Evolutionary conservation across 2,329 filamentous ascomycete genomes (phyloP), one percentile per base, ranked within the genome.

Genomic region (Fusarium pininemorale): DNA sequence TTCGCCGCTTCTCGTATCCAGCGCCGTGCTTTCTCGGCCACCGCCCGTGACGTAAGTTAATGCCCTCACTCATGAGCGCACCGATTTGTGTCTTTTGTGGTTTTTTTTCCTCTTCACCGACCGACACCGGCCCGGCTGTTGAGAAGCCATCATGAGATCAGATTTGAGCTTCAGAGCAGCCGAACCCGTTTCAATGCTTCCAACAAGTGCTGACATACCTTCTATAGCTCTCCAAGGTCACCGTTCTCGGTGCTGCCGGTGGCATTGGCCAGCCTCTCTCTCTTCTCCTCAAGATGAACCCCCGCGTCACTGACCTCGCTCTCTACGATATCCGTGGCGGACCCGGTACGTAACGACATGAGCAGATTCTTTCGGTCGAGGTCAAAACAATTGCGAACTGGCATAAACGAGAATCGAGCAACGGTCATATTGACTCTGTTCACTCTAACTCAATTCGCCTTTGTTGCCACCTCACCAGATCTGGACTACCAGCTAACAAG

Each of bases 251-350:
- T 89, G 96, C 96, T 79, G 93, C 93, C 82, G 96, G 96, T 88
- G 96, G 96, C 86, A 99, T 99, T 88, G 96, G 96, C 85, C 96
- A 99, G 86, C 96, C 96, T 82, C 89, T 99, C 81, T 99, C 96
- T 69, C 93, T 99, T 78, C 92, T 99, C 83, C 91, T 99, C 86
- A 99, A 99, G 94, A 92, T 98, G 84, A 98, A 98, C 92, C 94
- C 95, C 80, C 91, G 94, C 82, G 96, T 98, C 80, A 93, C 90
- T 81, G 92, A 98, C 85, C 94, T 99, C 81, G 94, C 96, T 76
- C 94, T 99, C 82, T 99, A 98, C 89, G 96, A 99, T 87, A 97
- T 99, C 88, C 93, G 94, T 82, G 93, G 95, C 82, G 96, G 90
- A 81, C 96, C 96, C 84, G 95, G 95, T 97, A 91, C 77, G 91